Conservation (phyloP, 768 basidiomycete genomes). For the Lactifluus echinatus region DNA sequence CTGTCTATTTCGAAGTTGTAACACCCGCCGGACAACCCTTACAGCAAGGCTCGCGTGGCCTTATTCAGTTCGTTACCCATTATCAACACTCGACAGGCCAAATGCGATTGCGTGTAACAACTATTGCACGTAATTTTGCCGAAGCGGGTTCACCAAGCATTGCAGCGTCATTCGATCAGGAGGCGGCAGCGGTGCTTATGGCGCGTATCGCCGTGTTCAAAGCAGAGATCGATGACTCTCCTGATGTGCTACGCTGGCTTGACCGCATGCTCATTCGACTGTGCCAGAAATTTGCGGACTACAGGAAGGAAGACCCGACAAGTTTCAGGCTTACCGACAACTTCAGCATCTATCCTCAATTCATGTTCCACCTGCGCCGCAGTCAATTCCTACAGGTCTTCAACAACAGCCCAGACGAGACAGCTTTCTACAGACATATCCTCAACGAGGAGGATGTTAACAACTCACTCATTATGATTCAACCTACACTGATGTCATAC, state of each 20-base stretch:
- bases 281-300: constrained; percentile 99
- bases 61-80: constrained; percentile 97
- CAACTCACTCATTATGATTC: constrained; percentile 99
- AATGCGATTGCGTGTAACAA: constrained; percentile 92
- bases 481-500: constrained; percentile 98
- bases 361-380: constrained; percentile 98
- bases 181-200: constrained; percentile 96
- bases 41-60: constrained; percentile 80
- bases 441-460: constrained; percentile 97
- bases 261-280: constrained; percentile 97
- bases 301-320: constrained; percentile 92
- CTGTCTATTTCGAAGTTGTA: constrained; percentile 97
- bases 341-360: constrained; percentile 98
- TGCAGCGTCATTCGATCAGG: constrained; percentile 93
- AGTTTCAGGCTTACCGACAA: constrained; percentile 91
- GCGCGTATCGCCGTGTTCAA: constrained; percentile 98
- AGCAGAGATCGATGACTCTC: constrained; percentile 96
- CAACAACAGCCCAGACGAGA: constrained; percentile 99
- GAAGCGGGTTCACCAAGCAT: constrained; percentile 94
- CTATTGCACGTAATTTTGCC: constrained; percentile 94
- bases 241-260: constrained; percentile 94
- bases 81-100: constrained; percentile 98
- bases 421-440: constrained; percentile 96
- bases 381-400: constrained; percentile 99
- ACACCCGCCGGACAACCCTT: constrained; percentile 93